Conservation (phyloP, 352 stramenopile species). For the Phytophthora meadii region DNA sequence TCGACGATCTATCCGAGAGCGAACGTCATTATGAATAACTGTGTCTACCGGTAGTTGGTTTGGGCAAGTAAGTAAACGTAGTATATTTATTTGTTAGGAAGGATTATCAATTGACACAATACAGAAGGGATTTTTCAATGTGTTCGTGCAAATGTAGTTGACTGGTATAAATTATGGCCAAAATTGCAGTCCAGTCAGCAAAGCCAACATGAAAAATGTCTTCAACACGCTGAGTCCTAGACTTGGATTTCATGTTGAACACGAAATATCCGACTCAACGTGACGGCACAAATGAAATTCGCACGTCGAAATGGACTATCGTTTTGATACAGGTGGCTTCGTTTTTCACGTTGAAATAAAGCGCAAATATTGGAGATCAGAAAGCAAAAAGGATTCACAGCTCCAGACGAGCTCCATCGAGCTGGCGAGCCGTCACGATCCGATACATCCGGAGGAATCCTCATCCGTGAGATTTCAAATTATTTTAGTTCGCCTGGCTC, state of each 20-base stretch:
- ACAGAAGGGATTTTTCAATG: conserved; percentile 10
- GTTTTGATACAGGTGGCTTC: conserved; percentile 2
- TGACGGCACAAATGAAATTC: conserved; percentile 32
- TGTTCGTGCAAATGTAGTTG: not conserved
- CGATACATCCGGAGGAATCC: conserved; percentile 18
- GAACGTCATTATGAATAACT: conserved; percentile 36
- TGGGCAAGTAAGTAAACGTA: conserved; percentile 20
- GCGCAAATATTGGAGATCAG: no score
- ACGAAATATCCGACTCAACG: conserved; percentile 2
- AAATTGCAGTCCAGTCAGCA: not conserved
- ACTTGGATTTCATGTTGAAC: conserved; percentile 21
- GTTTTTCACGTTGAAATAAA: no score
- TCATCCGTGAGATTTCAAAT: conserved; percentile 25
- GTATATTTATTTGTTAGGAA: conserved; percentile 41
- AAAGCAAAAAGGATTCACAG: no score
- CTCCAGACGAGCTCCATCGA: not conserved
- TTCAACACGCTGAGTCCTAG: conserved; percentile 13
- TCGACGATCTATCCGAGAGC: conserved; percentile 35
- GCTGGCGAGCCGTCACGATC: not conserved
- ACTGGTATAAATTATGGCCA: not conserved
- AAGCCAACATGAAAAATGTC: not conserved
- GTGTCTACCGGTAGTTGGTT: conserved; percentile 21
- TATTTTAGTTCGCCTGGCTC: conserved; percentile 18
- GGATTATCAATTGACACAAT: conserved; percentile 36
- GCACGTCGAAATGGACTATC: conserved; percentile 23